Base-by-base conservation (phyloP, 1,284 basidiomycete species). In the Mycosarcoma maydis region DNA sequence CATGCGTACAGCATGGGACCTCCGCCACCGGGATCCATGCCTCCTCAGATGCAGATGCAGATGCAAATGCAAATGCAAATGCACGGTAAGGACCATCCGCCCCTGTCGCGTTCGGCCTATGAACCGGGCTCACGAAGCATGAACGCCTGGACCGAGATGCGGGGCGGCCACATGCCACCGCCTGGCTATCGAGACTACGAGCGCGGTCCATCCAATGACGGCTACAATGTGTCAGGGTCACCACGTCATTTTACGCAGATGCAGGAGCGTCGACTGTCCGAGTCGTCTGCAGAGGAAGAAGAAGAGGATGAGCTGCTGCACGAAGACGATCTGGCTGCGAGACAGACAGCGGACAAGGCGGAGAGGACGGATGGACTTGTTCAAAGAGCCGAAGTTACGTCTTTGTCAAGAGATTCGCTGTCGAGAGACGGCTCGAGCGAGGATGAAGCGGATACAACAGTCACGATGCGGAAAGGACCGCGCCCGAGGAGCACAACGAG, bases 91-190 rank as follows among this genome's bases (percentile, higher is more conserved):
- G 66, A 65, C 13, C 54, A 65, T 26, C 66, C 66, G 11, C 71
- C 66, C 14, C 61, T 69, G 13, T 69, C 71, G 29, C 60, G 66
- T 10, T 73, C 71, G 3, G 71, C 71, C 4, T 73, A 61, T 38
- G 71, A 69, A 32, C 71, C 71, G 14, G 71, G 65, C 4, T 69
- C 71, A 9, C 71, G 71, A n/a, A 71, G 61, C 47, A 61, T 66
- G 68, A 65, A 48, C 27, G 54, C 61, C 16, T 71, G 68, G 68
- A 49, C 60, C 44, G 61, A 54, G 29, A 39, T 57, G 56, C 56
- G 60, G 4, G 60, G 56, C n/a, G 56, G 43, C 24, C 53, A 62
- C 33, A 58, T 61, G 56, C 56, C 57, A 27, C 64, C 64, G 22
- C 65, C 65, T 16, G 54, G 53, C 13, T 68, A 57, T 19, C 48